These are phyloP conservation scores for Polygonum aviculare DNA, from an alignment of 148 eudicot species.

Conservation along the genomic window DNA sequence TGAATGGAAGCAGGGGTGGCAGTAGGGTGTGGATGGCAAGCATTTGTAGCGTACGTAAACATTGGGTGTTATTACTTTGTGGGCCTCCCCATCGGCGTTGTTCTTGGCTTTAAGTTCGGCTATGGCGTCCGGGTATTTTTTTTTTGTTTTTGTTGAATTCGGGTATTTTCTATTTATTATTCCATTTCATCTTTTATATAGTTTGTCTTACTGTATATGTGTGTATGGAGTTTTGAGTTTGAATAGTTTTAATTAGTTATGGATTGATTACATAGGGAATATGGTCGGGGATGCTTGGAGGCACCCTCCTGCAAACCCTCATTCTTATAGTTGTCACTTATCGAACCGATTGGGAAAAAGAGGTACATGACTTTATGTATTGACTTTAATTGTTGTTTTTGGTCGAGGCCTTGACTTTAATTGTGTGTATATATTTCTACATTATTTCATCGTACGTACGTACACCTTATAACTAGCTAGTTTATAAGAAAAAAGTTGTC, in stretches of 20 bases:
- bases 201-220: no score
- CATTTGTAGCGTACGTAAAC: constrained; percentile 50
- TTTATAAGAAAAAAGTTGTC: no score
- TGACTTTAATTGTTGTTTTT: no score
- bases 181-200: no score
- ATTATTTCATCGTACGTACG: neutral
- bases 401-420: no score
- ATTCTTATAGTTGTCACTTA: constrained; percentile 33
- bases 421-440: neutral
- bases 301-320: constrained; percentile 62
- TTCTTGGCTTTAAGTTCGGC: constrained; percentile 42
- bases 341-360: constrained; percentile 32
- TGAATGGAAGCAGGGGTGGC: constrained; percentile 27
- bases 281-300: constrained; percentile 88
- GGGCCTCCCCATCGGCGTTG: constrained; percentile 36
- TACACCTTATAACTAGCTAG: no score
- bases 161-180: constrained; percentile 20
- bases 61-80: constrained; percentile 39
- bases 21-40: constrained; percentile 61
- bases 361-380: constrained; percentile 23
- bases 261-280: constrained; percentile 34
- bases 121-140: constrained; percentile 46
- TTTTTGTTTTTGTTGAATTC: no score
- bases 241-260: neutral
- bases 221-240: neutral